phyloP scores from a whole-genome alignment of 2,329 filamentous ascomycete genomes.

The Cryoendolithus antarcticus region DNA sequence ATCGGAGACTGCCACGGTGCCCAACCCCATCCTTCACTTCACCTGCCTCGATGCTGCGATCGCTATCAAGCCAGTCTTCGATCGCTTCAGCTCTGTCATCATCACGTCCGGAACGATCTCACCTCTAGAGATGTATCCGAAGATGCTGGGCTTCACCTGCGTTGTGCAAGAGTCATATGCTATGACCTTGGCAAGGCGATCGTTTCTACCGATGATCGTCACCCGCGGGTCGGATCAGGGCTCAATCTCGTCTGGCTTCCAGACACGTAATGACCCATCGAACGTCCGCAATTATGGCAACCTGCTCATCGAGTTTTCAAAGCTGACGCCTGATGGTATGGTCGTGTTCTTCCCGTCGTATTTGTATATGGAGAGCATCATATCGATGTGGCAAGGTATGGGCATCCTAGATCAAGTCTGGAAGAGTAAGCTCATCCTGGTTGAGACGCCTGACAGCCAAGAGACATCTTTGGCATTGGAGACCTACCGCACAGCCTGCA shows the following conservation, averaged over 20 bases:
- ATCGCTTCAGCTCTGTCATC: constrained; percentile 93
- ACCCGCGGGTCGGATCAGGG: constrained; percentile 91
- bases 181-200: constrained; percentile 86
- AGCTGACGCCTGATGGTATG: constrained; percentile 89
- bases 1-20: constrained; percentile 86
- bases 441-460: constrained; percentile 94
- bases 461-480: constrained; percentile 92
- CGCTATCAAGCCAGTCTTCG: constrained; percentile 94
- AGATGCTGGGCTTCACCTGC: constrained; percentile 88
- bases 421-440: constrained; percentile 97
- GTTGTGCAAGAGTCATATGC: constrained; percentile 94
- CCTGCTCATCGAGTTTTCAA: constrained; percentile 85
- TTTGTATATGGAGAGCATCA: constrained; percentile 98
- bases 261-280: constrained; percentile 87
- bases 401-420: constrained; percentile 93
- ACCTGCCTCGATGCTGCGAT: constrained; percentile 95
- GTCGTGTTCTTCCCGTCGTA: constrained; percentile 99
- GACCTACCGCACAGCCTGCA: constrained; percentile 94
- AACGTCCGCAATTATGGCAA: constrained; percentile 97
- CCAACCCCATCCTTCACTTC: constrained; percentile 94
- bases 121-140: constrained; percentile 95
- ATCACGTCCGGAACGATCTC: constrained; percentile 97
- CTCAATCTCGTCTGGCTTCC: constrained; percentile 83
- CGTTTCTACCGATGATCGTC: constrained; percentile 97
- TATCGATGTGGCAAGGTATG: constrained; percentile 99